These are phyloP conservation scores for Erysimum pusillum DNA, from an alignment of 441 rosid genomes.

Conservation along the genomic window DNA sequence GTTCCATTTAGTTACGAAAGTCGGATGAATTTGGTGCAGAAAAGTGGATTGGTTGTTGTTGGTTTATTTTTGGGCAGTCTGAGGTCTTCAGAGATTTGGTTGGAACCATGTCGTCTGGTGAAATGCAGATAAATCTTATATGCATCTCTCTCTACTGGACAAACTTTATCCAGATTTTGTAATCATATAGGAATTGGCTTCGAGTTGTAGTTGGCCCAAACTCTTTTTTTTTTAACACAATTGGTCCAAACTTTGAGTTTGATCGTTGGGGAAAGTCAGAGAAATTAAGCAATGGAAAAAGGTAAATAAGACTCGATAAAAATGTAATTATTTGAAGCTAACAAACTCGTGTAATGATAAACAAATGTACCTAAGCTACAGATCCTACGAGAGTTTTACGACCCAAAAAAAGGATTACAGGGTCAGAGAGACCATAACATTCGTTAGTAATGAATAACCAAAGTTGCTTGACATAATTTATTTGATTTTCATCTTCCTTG, in stretches of 20 bases:
- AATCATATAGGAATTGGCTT: neutral
- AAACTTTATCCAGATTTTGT: neutral
- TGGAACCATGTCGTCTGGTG: neutral
- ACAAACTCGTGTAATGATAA: neutral
- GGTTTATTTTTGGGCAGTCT: neutral
- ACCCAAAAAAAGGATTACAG: neutral
- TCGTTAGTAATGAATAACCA: neutral
- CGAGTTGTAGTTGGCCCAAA: neutral
- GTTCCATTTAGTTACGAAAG: neutral
- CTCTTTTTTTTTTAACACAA: too few relatives aligned
- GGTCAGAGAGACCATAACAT: neutral
- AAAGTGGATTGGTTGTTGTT: neutral
- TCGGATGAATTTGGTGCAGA: neutral
- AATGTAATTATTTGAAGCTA: neutral
- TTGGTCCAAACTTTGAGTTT: neutral
- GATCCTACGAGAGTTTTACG: neutral
- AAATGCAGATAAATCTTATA: neutral
- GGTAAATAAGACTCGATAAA: neutral
- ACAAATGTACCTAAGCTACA: neutral
- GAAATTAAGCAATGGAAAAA: neutral
- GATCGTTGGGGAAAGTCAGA: neutral
- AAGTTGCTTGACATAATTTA: neutral
- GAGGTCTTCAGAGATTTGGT: neutral
- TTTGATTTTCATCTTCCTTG: slow-evolving; percentile 30
- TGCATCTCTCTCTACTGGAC: neutral